Evolutionary conservation across 2,329 filamentous ascomycete species (phyloP), one percentile per base, ranked within the genome.

Genomic region (Coleophoma crateriformis): DNA sequence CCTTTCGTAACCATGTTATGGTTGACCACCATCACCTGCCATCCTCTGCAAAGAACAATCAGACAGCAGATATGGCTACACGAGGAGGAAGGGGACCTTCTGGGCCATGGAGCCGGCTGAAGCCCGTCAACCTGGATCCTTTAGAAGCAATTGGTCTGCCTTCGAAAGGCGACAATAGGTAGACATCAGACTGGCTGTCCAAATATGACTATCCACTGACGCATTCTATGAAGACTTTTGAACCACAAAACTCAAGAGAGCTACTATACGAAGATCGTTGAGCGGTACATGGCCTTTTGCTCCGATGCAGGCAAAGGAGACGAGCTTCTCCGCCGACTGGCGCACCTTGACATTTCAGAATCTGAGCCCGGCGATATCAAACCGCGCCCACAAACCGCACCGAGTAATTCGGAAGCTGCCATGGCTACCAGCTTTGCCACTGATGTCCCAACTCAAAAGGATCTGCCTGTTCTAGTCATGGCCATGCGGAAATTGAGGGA

Each of bases 401-500:
- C 51, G 10, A 51, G 45, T n/a, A 42, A 47, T 37, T 43, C 50
- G 47, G 54, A 41, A 44, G 15, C 33, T 7, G 38, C 52, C 14
- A 47, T 44, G 40, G 52, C 50, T 27, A 33, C 49, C 35, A 51
- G 51, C 34, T 48, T 57, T 34, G 46, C 13, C 13, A 35, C 22
- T 11, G 56, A 59, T 39, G 22, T 54, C 22, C 45, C 49, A 35
- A 51, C 52, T 20, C 59, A 58, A 47, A 79, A 81, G 57, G 83
- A 87, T 56, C 77, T 96, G 32, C 79, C 85, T 2, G 81, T 80
- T 17, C 82, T 97, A 47, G 76, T 96, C 48, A 80, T 88, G 61
- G 88, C 92, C 3, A 84, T 97, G 64, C 85, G 94, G 54, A 97
- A 96, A 67, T 80, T 99, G 33, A 84, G 94, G 50, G 94, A 99